Evolutionary conservation across 345 rosid species (phyloP).

Genomic region (Cardamine chenopodiifolia): DNA sequence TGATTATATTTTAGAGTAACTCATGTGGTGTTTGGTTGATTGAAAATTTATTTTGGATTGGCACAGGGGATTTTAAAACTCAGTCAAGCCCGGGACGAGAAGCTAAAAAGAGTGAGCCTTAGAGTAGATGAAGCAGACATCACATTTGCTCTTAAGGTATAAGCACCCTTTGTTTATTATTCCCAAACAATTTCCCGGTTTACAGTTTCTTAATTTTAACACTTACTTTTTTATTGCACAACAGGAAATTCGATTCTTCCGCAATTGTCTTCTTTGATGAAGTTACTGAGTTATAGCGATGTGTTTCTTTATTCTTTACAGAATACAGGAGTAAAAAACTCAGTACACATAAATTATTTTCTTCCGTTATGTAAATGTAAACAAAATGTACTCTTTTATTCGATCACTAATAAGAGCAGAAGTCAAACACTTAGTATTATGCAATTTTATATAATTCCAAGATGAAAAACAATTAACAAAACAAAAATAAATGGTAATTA

Average conservation of each 20-base stretch:
- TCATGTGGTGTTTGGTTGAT: background rate
- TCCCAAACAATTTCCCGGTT: background rate
- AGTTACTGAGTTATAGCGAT: slow-evolving; percentile 10
- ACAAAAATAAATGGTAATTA: background rate
- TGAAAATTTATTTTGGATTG: slow-evolving; percentile 9
- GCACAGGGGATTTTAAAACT: slow-evolving; percentile 76
- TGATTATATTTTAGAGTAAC: background rate
- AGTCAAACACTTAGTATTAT: background rate
- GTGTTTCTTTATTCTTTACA: slow-evolving; percentile 20
- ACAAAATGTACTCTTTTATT: slow-evolving; percentile 9
- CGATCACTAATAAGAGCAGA: background rate
- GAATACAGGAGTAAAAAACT: slow-evolving; percentile 20
- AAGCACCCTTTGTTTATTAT: too few relatives aligned
- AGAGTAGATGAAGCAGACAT: slow-evolving; percentile 78
- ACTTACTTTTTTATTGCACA: background rate
- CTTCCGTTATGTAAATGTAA: slow-evolving; percentile 5
- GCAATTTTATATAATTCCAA: background rate
- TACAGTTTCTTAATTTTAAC: background rate
- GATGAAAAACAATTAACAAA: background rate
- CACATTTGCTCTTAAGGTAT: slow-evolving; percentile 85
- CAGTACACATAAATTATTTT: background rate
- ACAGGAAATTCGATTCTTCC: slow-evolving; percentile 89
- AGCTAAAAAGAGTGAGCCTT: slow-evolving; percentile 63
- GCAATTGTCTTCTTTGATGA: slow-evolving; percentile 69
- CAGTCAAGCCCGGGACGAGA: slow-evolving; percentile 73